Conservation (phyloP, 257 asterid genomes). For the Dorcoceras hygrometricum region DNA sequence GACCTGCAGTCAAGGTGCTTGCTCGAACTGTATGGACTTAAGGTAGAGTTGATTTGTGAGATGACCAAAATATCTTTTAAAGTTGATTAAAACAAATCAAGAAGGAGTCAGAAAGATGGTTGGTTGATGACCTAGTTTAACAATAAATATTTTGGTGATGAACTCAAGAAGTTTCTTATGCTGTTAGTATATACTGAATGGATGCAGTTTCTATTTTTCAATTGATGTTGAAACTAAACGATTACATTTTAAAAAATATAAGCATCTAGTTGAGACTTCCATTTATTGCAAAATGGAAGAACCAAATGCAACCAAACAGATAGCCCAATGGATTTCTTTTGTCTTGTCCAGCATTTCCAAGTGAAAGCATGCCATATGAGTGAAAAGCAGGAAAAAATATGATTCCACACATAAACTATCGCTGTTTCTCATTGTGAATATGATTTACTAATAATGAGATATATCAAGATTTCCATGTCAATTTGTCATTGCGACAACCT, state of each 20-base stretch:
- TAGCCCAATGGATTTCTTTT: neutral
- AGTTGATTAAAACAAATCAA: conserved; percentile 5
- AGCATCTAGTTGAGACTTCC: conserved; percentile 10
- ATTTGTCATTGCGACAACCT: neutral
- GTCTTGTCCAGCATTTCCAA: conserved; percentile 13
- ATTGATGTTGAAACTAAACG: neutral
- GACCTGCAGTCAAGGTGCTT: conserved; percentile 95
- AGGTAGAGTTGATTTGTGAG: conserved; percentile 50
- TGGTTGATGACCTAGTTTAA: neutral
- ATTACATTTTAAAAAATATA: neutral
- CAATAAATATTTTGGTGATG: conserved; percentile 1
- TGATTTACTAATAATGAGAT: neutral
- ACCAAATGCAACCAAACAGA: conserved; percentile 1
- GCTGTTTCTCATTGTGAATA: neutral
- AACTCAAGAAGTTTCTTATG: neutral
- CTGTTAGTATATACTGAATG: neutral
- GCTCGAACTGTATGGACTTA: conserved; percentile 91
- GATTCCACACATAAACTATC: neutral
- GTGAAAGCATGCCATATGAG: neutral
- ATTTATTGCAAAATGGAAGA: conserved; percentile 7
- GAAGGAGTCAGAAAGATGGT: conserved; percentile 8
- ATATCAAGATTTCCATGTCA: neutral
- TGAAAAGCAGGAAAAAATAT: neutral
- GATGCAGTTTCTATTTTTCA: neutral
- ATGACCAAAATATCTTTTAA: conserved; percentile 8